These are phyloP conservation scores for Quercus lobata DNA, from an alignment of 331 rosid species.

Conservation along the genomic window DNA sequence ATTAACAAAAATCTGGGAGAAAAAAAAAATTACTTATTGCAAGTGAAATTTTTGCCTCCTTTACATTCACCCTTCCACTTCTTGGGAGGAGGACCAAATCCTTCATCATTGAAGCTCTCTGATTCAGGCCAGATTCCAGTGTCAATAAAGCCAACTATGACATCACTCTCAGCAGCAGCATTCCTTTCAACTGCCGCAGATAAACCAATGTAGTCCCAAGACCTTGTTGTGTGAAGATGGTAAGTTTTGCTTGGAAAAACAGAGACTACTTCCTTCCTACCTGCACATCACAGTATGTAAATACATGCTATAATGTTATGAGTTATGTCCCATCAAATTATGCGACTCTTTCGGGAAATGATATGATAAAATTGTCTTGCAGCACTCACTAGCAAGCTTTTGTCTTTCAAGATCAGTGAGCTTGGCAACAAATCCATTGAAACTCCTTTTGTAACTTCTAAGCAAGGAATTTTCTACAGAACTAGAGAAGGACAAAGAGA, in stretches of 20 bases:
- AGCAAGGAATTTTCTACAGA: not conserved
- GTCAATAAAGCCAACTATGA: constrained; percentile 38
- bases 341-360: no score
- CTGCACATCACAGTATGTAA: not conserved
- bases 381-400: constrained; percentile 1
- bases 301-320: no score
- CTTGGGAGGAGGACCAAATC: constrained; percentile 43
- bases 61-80: constrained; percentile 45
- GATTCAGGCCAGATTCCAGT: constrained; percentile 52
- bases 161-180: constrained; percentile 15
- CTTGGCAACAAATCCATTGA: constrained; percentile 43
- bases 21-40: constrained; percentile 24
- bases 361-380: not conserved
- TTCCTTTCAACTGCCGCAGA: not conserved
- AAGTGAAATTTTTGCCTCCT: constrained; percentile 34
- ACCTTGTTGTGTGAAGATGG: constrained; percentile 41
- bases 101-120: constrained; percentile 37
- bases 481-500: no score
- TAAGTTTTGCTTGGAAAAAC: constrained; percentile 27
- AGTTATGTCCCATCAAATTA: no score
- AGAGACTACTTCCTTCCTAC: constrained; percentile 28
- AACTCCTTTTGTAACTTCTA: constrained; percentile 35
- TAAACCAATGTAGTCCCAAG: constrained; percentile 51
- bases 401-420: constrained; percentile 18
- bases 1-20: no score